Evolutionary conservation across 2,329 filamentous ascomycete genomes (phyloP).

Genomic region (Tolypocladium guangdongense): DNA sequence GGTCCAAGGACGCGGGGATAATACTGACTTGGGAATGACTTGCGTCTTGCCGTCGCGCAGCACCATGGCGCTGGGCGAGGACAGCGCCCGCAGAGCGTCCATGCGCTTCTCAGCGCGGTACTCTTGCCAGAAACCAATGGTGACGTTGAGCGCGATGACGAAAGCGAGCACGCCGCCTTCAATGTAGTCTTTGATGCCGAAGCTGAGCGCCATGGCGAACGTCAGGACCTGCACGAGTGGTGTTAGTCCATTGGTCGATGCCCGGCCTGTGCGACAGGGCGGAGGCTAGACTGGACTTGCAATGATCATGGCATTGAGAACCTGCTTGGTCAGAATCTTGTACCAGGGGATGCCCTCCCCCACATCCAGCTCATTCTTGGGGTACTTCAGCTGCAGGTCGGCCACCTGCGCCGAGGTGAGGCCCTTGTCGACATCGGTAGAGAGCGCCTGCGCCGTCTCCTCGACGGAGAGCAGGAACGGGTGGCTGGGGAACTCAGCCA

Average conservation of each 20-base stretch:
- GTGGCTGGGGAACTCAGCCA: slow-evolving; percentile 38
- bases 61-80: slow-evolving; percentile 51
- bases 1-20: no score
- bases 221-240: slow-evolving; percentile 51
- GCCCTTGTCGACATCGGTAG: slow-evolving; percentile 56
- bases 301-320: slow-evolving; percentile 70
- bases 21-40: slow-evolving; percentile 45
- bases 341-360: slow-evolving; percentile 56
- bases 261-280: not conserved
- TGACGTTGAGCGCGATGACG: slow-evolving; percentile 59
- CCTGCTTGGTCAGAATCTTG: slow-evolving; percentile 61
- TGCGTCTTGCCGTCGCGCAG: slow-evolving; percentile 47
- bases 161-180: slow-evolving; percentile 57
- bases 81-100: slow-evolving; percentile 50
- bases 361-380: slow-evolving; percentile 60
- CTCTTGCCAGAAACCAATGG: slow-evolving; percentile 57
- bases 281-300: slow-evolving; percentile 26
- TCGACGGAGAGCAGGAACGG: slow-evolving; percentile 50
- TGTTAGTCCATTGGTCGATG: not conserved
- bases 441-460: slow-evolving; percentile 51
- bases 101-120: slow-evolving; percentile 56
- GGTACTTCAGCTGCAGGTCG: slow-evolving; percentile 47
- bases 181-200: slow-evolving; percentile 55
- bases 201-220: slow-evolving; percentile 64
- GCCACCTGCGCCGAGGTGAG: slow-evolving; percentile 49